These are phyloP conservation scores for Penicillium verhagenii DNA, from an alignment of 495 filamentous ascomycete genomes.

Conservation along the genomic window DNA sequence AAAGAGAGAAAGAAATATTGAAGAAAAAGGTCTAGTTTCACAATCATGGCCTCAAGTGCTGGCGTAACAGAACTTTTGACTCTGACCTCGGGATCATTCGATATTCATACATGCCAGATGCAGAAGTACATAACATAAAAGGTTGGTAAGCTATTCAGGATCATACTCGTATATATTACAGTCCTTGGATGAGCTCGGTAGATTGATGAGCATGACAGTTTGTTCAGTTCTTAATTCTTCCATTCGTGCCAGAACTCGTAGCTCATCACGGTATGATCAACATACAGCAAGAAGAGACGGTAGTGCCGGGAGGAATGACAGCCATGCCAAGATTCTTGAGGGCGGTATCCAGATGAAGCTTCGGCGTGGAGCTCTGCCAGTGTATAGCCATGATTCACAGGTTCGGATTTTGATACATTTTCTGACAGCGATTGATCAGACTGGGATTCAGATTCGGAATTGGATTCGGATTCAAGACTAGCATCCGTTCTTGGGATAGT, in stretches of 20 bases:
- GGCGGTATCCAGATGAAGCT: conserved; percentile 37
- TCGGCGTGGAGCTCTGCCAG: conserved; percentile 42
- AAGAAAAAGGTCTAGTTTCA: too few relatives aligned
- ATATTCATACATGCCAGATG: background rate
- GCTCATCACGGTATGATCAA: conserved; percentile 72
- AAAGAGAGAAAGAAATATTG: too few relatives aligned
- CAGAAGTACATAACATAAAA: background rate
- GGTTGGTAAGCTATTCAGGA: background rate
- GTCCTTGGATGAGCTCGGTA: background rate
- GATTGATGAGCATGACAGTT: background rate
- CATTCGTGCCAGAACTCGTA: conserved; percentile 69
- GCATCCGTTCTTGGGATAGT: background rate
- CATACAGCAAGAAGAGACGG: conserved; percentile 72
- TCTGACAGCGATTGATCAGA: background rate
- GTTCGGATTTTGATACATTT: background rate
- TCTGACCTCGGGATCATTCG: too few relatives aligned
- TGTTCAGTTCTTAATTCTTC: conserved; percentile 18
- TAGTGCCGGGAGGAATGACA: conserved; percentile 51
- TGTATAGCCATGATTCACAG: conserved; percentile 10
- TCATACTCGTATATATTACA: background rate
- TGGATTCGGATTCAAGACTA: background rate
- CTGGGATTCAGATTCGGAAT: background rate
- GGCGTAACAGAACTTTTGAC: background rate
- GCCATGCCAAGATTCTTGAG: conserved; percentile 42
- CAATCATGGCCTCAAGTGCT: background rate